Evolutionary conservation across 164 flowering plant genomes (phyloP).

Genomic region (Umbellularia californica): DNA sequence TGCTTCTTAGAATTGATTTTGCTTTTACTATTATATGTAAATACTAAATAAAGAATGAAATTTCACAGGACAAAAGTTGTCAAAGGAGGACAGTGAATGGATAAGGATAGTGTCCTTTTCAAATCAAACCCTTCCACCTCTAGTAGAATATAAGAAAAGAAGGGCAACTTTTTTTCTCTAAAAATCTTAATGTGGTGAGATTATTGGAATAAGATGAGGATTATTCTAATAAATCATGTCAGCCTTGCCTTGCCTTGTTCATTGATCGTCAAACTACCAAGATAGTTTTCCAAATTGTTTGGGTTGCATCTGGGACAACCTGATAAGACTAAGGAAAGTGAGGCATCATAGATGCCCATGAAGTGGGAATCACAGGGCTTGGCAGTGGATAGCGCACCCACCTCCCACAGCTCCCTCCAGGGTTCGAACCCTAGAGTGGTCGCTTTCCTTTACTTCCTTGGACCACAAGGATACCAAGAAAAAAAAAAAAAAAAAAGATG

Average conservation of each 20-base stretch:
- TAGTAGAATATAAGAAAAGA: not conserved
- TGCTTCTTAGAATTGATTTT: no score
- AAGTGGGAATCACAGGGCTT: no score
- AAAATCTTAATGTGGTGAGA: not conserved
- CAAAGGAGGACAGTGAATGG: not conserved
- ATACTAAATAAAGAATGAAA: not conserved
- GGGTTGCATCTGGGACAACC: not conserved
- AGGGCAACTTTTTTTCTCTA: not conserved
- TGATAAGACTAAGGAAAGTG: no score
- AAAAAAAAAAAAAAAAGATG: no score
- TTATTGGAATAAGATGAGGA: not conserved
- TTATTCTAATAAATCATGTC: not conserved
- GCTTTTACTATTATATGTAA: not conserved
- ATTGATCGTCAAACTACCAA: no score
- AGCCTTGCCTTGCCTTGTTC: no score
- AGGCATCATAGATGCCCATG: no score
- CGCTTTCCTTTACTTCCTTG: no score
- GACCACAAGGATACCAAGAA: no score
- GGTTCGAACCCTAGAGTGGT: no score
- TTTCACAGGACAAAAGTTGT: not conserved
- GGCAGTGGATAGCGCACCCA: no score
- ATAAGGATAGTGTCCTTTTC: constrained; percentile 9
- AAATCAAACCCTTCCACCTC: not conserved
- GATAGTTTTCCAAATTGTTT: not conserved
- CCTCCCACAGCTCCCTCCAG: no score